Evolutionary conservation across 768 basidiomycete species (phyloP).

Genomic region (Hericium alpestre): DNA sequence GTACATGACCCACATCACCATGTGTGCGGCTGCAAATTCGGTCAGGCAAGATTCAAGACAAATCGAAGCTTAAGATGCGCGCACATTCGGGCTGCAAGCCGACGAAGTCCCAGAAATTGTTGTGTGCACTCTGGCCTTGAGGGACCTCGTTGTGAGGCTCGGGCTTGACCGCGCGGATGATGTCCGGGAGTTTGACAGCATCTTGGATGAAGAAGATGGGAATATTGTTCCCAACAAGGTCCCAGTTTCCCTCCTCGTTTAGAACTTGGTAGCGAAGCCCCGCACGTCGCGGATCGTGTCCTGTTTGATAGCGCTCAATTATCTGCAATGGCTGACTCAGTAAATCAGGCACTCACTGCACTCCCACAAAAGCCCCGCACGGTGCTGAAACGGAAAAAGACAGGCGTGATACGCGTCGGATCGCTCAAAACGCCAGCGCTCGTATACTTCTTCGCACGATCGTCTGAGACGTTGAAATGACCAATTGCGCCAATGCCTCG

Average conservation of each 20-base stretch:
- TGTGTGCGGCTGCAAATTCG: conserved; percentile 40
- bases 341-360: conserved; percentile 38
- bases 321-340: neutral
- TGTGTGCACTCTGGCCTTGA: conserved; percentile 59
- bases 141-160: conserved; percentile 79
- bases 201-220: conserved; percentile 79
- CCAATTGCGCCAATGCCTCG: conserved; percentile 76
- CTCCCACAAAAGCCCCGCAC: conserved; percentile 74
- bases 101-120: conserved; percentile 84
- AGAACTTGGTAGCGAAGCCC: conserved; percentile 78
- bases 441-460: conserved; percentile 65
- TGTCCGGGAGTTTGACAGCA: conserved; percentile 76
- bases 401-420: conserved; percentile 58
- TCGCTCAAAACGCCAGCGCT: conserved; percentile 67
- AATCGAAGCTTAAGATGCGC: neutral
- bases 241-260: conserved; percentile 82
- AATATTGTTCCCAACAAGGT: too few relatives aligned
- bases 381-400: conserved; percentile 81
- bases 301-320: conserved; percentile 18
- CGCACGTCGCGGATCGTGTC: conserved; percentile 77
- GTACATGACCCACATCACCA: conserved; percentile 79
- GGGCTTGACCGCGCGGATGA: conserved; percentile 77
- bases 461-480: conserved; percentile 64
- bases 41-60: conserved; percentile 2
- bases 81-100: conserved; percentile 52